Conservation (phyloP, 2,329 filamentous ascomycete genomes). For the Emericellopsis atlantica region DNA sequence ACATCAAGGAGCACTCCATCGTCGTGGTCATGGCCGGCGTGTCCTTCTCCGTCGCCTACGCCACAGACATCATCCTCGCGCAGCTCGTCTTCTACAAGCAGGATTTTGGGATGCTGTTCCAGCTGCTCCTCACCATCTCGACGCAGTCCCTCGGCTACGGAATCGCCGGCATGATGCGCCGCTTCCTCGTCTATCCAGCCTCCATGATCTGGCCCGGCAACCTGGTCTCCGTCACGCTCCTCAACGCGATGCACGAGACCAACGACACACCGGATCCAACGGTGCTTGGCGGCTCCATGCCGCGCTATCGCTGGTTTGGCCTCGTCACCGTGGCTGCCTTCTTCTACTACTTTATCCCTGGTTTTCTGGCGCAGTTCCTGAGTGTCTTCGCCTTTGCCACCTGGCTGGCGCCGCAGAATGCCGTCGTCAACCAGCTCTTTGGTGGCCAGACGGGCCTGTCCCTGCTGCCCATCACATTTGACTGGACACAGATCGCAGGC, state of each 20-base stretch:
- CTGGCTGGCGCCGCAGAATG: conserved; percentile 58
- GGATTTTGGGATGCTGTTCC: conserved; percentile 52
- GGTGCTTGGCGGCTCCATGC: conserved; percentile 50
- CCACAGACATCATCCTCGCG: conserved; percentile 61
- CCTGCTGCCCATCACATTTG: conserved; percentile 60
- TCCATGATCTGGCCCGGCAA: conserved; percentile 66
- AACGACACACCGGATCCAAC: conserved; percentile 34
- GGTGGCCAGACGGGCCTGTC: conserved; percentile 56
- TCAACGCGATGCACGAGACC: conserved; percentile 61
- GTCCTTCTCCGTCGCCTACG: conserved; percentile 57
- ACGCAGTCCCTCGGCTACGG: conserved; percentile 60
- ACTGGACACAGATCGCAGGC: conserved; percentile 63
- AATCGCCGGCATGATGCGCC: conserved; percentile 54
- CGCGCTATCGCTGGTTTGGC: conserved; percentile 52
- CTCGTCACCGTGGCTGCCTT: conserved; percentile 45
- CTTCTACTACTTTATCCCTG: conserved; percentile 57
- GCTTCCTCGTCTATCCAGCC: conserved; percentile 51
- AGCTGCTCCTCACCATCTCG: conserved; percentile 53
- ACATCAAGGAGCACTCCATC: conserved; percentile 57
- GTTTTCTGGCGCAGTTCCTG: conserved; percentile 55
- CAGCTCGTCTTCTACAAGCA: conserved; percentile 62
- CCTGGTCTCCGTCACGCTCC: conserved; percentile 52
- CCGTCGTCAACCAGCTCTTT: conserved; percentile 60
- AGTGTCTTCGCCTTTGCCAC: conserved; percentile 61
- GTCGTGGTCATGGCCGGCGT: conserved; percentile 62